Conservation (phyloP, 805 yeast species). For the Wickerhamiella lipophila region DNA sequence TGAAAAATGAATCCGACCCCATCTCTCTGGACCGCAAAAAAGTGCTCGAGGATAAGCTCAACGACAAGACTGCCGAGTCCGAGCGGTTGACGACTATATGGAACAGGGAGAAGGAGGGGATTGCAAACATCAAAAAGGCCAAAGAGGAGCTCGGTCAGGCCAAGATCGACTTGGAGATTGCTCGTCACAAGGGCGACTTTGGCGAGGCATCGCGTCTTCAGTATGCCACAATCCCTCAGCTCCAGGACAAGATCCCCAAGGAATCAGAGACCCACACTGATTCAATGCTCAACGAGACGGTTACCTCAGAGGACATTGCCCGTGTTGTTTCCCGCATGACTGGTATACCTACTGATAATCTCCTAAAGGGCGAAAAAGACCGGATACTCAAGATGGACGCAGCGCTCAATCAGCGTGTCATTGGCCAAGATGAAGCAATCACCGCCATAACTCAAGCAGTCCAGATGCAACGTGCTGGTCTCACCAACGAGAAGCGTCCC, state of each 20-base stretch:
- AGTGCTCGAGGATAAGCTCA: constrained; percentile 58
- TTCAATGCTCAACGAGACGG: constrained; percentile 70
- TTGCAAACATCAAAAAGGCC: constrained; percentile 65
- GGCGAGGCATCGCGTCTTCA: constrained; percentile 81
- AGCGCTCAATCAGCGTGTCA: constrained; percentile 60
- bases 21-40: constrained; percentile 65
- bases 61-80: constrained; percentile 50
- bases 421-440: constrained; percentile 95
- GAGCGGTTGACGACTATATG: constrained; percentile 65
- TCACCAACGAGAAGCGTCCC: constrained; percentile 87
- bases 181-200: constrained; percentile 74
- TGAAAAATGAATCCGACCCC: constrained; percentile 84
- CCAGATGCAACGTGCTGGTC: constrained; percentile 89
- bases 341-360: constrained; percentile 83
- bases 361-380: constrained; percentile 90
- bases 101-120: constrained; percentile 68
- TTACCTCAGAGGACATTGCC: constrained; percentile 88
- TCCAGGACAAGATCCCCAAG: constrained; percentile 49
- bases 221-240: constrained; percentile 71
- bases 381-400: constrained; percentile 78
- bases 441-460: constrained; percentile 86
- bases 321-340: constrained; percentile 87
- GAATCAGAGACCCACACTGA: constrained; percentile 21
- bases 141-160: constrained; percentile 79
- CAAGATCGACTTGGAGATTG: constrained; percentile 65